Conservation (phyloP, 495 filamentous ascomycete species). For the Oleoguttula mirabilis region DNA sequence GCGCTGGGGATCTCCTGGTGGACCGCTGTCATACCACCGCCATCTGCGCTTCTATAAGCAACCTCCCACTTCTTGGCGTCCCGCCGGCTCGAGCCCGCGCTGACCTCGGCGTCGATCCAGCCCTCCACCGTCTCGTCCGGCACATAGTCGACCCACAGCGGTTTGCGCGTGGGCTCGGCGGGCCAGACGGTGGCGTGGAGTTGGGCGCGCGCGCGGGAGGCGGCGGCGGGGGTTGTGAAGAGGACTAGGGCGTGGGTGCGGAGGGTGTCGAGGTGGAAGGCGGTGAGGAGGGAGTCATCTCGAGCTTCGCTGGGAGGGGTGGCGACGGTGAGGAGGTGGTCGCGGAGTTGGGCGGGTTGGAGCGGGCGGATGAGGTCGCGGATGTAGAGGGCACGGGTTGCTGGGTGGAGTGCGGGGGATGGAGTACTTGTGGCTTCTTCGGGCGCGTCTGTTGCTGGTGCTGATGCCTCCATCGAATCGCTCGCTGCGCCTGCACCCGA, state of each 20-base stretch:
- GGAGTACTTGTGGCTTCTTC: slow-evolving; percentile 24
- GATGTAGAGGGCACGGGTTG: slow-evolving; percentile 81
- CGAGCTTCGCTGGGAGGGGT: slow-evolving; percentile 77
- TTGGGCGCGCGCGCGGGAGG: slow-evolving; percentile 62
- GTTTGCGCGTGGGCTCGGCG: slow-evolving; percentile 70
- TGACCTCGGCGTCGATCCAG: slow-evolving; percentile 64
- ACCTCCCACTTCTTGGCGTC: slow-evolving; percentile 56
- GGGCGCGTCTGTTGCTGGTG: not conserved
- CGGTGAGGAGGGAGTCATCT: slow-evolving; percentile 39
- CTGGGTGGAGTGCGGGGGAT: slow-evolving; percentile 66
- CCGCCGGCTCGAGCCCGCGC: slow-evolving; percentile 33
- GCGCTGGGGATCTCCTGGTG: not conserved
- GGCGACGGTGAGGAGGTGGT: slow-evolving; percentile 78
- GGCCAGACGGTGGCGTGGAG: slow-evolving; percentile 78
- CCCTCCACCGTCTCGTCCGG: slow-evolving; percentile 58
- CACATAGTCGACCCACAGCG: slow-evolving; percentile 82
- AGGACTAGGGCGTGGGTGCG: slow-evolving; percentile 74
- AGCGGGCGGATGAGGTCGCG: slow-evolving; percentile 83
- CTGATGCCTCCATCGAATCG: not conserved
- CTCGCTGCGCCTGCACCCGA: not conserved
- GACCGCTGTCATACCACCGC: not conserved
- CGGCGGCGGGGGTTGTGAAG: slow-evolving; percentile 55
- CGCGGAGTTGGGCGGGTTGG: slow-evolving; percentile 47
- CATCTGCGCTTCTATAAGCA: slow-evolving; percentile 38
- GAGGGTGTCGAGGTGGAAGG: slow-evolving; percentile 73